phyloP scores from a whole-genome alignment of 306 rosid species.

The Senna siamea region DNA sequence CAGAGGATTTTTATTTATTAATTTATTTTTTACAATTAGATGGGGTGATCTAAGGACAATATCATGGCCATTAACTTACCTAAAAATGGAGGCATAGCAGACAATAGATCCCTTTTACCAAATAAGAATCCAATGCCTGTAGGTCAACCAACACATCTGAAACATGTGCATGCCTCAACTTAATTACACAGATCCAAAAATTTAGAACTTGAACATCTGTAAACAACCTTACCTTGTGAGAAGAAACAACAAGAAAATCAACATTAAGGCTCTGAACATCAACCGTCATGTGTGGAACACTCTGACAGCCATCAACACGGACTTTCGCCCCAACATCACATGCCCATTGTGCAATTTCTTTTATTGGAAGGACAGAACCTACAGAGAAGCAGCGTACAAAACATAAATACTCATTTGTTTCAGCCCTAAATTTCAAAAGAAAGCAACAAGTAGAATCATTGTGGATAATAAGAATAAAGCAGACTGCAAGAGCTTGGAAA shows the following conservation, averaged over 20 bases:
- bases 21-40: constrained; percentile 25
- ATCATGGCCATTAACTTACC: constrained; percentile 52
- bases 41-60: constrained; percentile 21
- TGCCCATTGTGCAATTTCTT: constrained; percentile 76
- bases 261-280: constrained; percentile 81
- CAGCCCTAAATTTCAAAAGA: constrained; percentile 26
- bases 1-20: constrained; percentile 2
- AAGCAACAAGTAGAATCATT: not conserved
- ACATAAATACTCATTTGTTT: not conserved
- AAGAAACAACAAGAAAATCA: constrained; percentile 98
- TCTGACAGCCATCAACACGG: constrained; percentile 94
- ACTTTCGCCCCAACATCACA: constrained; percentile 92
- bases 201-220: constrained; percentile 20
- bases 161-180: constrained; percentile 32
- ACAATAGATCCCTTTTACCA: constrained; percentile 70
- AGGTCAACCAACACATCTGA: constrained; percentile 99
- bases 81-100: constrained; percentile 91
- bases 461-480: constrained; percentile 3
- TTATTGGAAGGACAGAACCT: constrained; percentile 85
- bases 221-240: constrained; percentile 78
- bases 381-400: constrained; percentile 38
- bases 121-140: constrained; percentile 95
- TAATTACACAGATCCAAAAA: constrained; percentile 39
- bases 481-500: not conserved
- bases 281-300: constrained; percentile 95